phyloP scores from a whole-genome alignment of 768 basidiomycete genomes.

The Suillus decipiens region DNA sequence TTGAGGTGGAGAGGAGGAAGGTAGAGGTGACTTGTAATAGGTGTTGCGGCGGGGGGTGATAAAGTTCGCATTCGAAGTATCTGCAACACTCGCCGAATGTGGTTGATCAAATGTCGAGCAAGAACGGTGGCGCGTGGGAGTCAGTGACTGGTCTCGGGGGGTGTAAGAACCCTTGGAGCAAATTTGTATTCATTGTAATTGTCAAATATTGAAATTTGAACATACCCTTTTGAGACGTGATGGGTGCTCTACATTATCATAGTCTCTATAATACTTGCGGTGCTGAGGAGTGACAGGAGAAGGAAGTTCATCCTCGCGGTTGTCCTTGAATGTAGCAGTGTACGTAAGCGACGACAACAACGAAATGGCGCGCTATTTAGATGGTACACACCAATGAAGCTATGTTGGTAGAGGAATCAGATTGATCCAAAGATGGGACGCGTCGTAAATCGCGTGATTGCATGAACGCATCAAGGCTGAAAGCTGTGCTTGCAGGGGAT shows the following conservation, averaged over 20 bases:
- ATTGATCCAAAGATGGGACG: constrained; percentile 33
- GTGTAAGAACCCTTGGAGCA: constrained; percentile 22
- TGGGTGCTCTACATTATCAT: constrained; percentile 33
- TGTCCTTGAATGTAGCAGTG: constrained; percentile 20
- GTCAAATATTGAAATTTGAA: constrained; percentile 4
- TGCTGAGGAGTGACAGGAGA: constrained; percentile 60
- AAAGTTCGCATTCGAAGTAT: constrained; percentile 40
- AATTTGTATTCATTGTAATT: constrained; percentile 10
- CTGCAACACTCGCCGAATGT: constrained; percentile 29
- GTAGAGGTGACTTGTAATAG: constrained; percentile 50
- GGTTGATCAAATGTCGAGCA: constrained; percentile 32
- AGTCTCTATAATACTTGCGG: constrained; percentile 58
- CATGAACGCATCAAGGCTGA: constrained; percentile 51
- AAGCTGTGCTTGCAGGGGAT: constrained; percentile 47
- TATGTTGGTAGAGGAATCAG: constrained; percentile 31
- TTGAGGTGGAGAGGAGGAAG: constrained; percentile 60
- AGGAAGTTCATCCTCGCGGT: constrained; percentile 30
- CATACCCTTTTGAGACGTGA: constrained; percentile 33
- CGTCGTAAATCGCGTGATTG: constrained; percentile 58
- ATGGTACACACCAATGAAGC: constrained; percentile 42
- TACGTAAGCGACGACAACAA: constrained; percentile 17
- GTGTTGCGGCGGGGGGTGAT: constrained; percentile 51
- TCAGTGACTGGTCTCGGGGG: constrained; percentile 47
- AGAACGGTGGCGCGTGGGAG: constrained; percentile 39
- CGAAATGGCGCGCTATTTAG: constrained; percentile 27